Evolutionary conservation across 495 filamentous ascomycete genomes (phyloP), one percentile per base, ranked within the genome.

Genomic region (Xylaria longipes): DNA sequence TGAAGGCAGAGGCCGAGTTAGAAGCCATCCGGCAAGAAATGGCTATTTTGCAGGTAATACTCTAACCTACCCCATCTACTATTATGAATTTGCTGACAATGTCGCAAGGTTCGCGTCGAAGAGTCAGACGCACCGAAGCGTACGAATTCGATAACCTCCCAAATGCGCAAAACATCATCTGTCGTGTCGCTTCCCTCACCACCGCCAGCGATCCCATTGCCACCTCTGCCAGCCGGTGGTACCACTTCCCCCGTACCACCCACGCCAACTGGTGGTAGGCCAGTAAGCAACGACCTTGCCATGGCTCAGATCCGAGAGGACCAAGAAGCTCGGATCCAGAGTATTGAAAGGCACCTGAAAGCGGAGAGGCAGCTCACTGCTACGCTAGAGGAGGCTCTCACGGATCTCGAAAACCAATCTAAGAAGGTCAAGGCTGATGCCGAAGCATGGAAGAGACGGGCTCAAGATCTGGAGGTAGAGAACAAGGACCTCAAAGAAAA

Each of bases 291-390:
- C 74, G 95, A 98, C 74, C 86, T 95, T 69, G 89, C 88, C 62
- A 84, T 86, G 60, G 85, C 88, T 35, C 92, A 94, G 72, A 88
- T 93, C 62, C 90, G 93, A 77, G 95, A 98, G 74, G 96, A 99
- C 73, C 94, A 97, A 78, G 97, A 98, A 80, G 91, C 92, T 48
- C 95, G 94, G 60, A 97, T 99, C 77, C 91, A 92, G 58, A 95
- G 94, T 31, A 97, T 99, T 73, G 96, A 98, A 85, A 97, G 97
- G 85, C 94, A 98, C 78, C 88, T 99, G 39, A 92, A 91, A 71
- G 95, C 97, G 33, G 96, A 99, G 85, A 97, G 97, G 80, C 95
- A 98, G 77, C 90, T 99, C 33, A 98, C 95, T 6, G 89, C 92
- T 25, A 97, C 94, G 39, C 87, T 99, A 41, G 96, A 99, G 78